A percentile compares a stretch with the other conserved stretches of the same genome.
phyloP scores from a whole-genome alignment of 2,329 filamentous ascomycete genomes.

The Talaromyces sp. region DNA sequence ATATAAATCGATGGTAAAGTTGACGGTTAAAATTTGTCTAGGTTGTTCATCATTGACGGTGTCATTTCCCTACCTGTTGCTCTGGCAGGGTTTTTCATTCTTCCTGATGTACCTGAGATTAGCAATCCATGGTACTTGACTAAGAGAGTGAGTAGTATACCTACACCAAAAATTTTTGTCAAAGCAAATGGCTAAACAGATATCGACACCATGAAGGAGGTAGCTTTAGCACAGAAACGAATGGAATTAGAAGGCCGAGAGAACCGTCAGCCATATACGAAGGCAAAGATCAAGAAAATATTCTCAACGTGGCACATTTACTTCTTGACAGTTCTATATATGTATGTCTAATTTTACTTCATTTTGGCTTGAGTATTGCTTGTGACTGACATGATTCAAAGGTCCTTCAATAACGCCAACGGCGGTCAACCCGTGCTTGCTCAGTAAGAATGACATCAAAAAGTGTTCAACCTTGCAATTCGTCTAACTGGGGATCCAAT shows the following conservation, averaged over 20 bases:
- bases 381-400: conserved; percentile 21
- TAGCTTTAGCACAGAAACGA: conserved; percentile 48
- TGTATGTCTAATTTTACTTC: conserved; percentile 35
- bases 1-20: no score
- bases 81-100: conserved; percentile 46
- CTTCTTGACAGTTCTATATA: conserved; percentile 57
- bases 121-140: conserved; percentile 51
- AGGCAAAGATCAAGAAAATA: conserved; percentile 58
- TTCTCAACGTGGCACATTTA: conserved; percentile 66
- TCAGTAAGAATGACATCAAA: conserved; percentile 33
- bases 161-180: background rate
- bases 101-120: conserved; percentile 54
- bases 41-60: conserved; percentile 56
- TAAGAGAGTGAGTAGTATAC: conserved; percentile 30
- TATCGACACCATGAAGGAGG: conserved; percentile 34
- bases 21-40: conserved; percentile 16
- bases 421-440: conserved; percentile 57
- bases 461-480: no score
- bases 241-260: conserved; percentile 53
- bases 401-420: conserved; percentile 61
- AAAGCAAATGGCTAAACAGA: background rate
- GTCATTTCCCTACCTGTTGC: conserved; percentile 56
- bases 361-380: background rate
- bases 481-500: background rate
- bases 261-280: conserved; percentile 48